A percentile compares a stretch with the other conserved stretches of the same genome.
Evolutionary conservation across 2,329 filamentous ascomycete species (phyloP).

Genomic region (Microsporum audouinii): DNA sequence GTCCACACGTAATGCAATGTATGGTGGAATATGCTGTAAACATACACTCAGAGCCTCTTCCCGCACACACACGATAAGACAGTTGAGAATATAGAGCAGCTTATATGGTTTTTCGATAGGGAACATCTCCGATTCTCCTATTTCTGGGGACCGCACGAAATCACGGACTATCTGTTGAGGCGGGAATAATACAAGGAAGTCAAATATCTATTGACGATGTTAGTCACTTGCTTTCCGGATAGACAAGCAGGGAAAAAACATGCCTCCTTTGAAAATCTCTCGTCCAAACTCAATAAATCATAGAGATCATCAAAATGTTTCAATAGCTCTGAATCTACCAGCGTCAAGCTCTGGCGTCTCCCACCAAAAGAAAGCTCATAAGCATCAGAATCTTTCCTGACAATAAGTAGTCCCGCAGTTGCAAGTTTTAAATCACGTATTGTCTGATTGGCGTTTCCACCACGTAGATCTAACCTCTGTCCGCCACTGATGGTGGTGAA

Average conservation of each 20-base stretch:
- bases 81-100: slow-evolving; percentile 59
- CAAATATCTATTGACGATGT: slow-evolving; percentile 45
- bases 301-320: slow-evolving; percentile 77
- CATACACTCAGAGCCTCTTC: slow-evolving; percentile 31
- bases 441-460: slow-evolving; percentile 48
- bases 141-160: slow-evolving; percentile 44
- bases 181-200: slow-evolving; percentile 59
- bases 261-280: slow-evolving; percentile 57
- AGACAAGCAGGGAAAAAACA: not conserved
- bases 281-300: slow-evolving; percentile 63
- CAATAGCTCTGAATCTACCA: slow-evolving; percentile 67
- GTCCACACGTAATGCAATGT: not conserved
- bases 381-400: slow-evolving; percentile 47
- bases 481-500: slow-evolving; percentile 64
- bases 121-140: slow-evolving; percentile 53
- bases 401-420: slow-evolving; percentile 52
- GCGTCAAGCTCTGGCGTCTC: slow-evolving; percentile 42
- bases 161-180: slow-evolving; percentile 52
- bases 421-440: slow-evolving; percentile 55
- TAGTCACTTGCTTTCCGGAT: slow-evolving; percentile 4
- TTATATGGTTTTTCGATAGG: slow-evolving; percentile 59
- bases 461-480: slow-evolving; percentile 47
- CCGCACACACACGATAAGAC: slow-evolving; percentile 52
- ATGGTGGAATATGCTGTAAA: not conserved
- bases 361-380: slow-evolving; percentile 21